Evolutionary conservation across 192 early-diverging fungal genomes (phyloP).

Genomic region (Thamnidium elegans): DNA sequence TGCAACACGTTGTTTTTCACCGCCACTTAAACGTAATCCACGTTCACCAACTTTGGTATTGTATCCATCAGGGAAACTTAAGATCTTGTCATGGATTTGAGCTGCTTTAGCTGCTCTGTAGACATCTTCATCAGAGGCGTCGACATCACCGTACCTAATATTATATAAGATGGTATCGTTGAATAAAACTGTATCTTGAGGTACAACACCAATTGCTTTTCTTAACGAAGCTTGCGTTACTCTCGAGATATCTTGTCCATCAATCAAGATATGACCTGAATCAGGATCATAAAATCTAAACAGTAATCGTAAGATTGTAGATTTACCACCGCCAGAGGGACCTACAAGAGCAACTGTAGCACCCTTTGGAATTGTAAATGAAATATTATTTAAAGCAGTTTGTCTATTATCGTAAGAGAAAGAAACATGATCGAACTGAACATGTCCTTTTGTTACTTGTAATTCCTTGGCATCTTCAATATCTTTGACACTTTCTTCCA

Average conservation of each 20-base stretch:
- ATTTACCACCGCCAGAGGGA: constrained; percentile 74
- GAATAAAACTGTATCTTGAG: constrained; percentile 93
- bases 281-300: constrained; percentile 89
- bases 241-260: constrained; percentile 73
- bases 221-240: constrained; percentile 74
- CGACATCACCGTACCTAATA: constrained; percentile 78
- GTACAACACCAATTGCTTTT: constrained; percentile 85
- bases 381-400: constrained; percentile 65
- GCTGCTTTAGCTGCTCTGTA: constrained; percentile 66
- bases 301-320: constrained; percentile 73
- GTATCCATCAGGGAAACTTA: constrained; percentile 72
- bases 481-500: constrained; percentile 62
- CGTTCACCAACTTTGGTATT: constrained; percentile 64
- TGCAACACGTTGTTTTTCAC: constrained; percentile 88
- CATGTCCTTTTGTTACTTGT: constrained; percentile 50
- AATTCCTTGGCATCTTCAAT: constrained; percentile 54
- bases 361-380: constrained; percentile 67
- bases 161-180: constrained; percentile 94
- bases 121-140: constrained; percentile 70
- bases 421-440: constrained; percentile 67
- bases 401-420: constrained; percentile 71
- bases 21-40: constrained; percentile 78
- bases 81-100: constrained; percentile 77
- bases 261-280: constrained; percentile 75
- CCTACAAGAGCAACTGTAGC: constrained; percentile 77